Evolutionary conservation across 768 basidiomycete genomes (phyloP).

Genomic region (Lentinula guzmanii): DNA sequence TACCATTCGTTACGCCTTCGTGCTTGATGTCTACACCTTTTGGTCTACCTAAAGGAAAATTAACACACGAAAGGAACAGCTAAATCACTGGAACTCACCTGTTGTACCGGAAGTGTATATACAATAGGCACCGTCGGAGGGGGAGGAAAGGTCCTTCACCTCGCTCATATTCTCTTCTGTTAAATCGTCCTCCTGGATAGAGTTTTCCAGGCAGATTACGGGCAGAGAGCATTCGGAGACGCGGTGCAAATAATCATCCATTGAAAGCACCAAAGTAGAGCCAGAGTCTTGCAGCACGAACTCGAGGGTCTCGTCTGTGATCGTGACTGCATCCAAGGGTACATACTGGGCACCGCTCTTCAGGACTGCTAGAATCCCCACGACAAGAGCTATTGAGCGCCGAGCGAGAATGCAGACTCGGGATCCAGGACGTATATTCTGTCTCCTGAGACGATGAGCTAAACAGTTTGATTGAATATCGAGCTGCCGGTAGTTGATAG

Average conservation of each 20-base stretch:
- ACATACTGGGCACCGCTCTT: conserved; percentile 44
- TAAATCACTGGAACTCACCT: neutral
- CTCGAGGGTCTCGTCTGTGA: conserved; percentile 36
- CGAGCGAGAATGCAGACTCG: conserved; percentile 41
- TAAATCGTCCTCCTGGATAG: conserved; percentile 13
- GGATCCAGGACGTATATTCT: conserved; percentile 32
- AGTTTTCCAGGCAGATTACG: conserved; percentile 15
- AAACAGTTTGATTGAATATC: conserved; percentile 12
- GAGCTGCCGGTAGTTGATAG: conserved; percentile 1
- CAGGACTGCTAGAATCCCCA: conserved; percentile 38
- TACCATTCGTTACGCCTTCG: conserved; percentile 26
- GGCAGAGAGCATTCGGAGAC: conserved; percentile 13
- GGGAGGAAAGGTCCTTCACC: conserved; percentile 16
- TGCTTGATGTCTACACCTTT: conserved; percentile 44
- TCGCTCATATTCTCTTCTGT: conserved; percentile 11
- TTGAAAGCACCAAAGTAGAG: conserved; percentile 29
- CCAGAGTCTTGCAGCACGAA: conserved; percentile 33
- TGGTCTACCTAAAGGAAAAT: conserved; percentile 24
- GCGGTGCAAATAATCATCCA: conserved; percentile 24
- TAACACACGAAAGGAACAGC: neutral
- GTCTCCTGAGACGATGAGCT: conserved; percentile 28
- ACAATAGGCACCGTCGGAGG: conserved; percentile 30
- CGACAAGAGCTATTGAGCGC: conserved; percentile 35
- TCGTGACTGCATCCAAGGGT: conserved; percentile 40
- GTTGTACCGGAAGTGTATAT: conserved; percentile 38